phyloP scores from a whole-genome alignment of 2,329 filamentous ascomycete species.

The Pyricularia sp. region DNA sequence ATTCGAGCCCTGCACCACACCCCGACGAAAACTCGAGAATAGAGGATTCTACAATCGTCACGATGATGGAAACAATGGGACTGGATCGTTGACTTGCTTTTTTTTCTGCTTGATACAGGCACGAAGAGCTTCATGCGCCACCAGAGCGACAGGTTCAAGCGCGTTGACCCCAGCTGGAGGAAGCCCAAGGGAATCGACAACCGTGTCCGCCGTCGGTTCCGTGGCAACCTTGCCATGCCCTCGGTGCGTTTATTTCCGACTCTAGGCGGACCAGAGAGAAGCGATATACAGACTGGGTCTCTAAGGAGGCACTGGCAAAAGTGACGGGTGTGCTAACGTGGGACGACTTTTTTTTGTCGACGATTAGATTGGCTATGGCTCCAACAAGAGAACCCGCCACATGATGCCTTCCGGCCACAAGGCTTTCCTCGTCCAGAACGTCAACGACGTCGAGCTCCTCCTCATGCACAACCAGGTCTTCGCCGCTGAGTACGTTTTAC shows the following conservation, averaged over 20 bases:
- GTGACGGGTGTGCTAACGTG: not conserved
- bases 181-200: constrained; percentile 99
- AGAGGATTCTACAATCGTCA: not conserved
- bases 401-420: constrained; percentile 99
- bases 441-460: constrained; percentile 88
- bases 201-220: constrained; percentile 93
- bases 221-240: constrained; percentile 91
- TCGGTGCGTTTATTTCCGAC: constrained; percentile 55
- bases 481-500: constrained; percentile 78
- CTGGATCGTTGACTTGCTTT: not conserved
- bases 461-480: constrained; percentile 99
- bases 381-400: constrained; percentile 99
- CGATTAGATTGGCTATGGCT: constrained; percentile 86
- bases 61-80: not conserved
- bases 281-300: not conserved
- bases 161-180: constrained; percentile 79
- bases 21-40: not conserved
- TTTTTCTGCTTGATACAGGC: not conserved
- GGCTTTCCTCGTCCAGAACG: constrained; percentile 98
- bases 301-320: constrained; percentile 3
- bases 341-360: not conserved
- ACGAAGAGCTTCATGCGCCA: constrained; percentile 67
- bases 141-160: constrained; percentile 94
- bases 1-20: not conserved
- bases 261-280: not conserved